These are phyloP conservation scores for Trichophyton benhamiae DNA, from an alignment of 2,329 filamentous ascomycete species.

Conservation along the genomic window DNA sequence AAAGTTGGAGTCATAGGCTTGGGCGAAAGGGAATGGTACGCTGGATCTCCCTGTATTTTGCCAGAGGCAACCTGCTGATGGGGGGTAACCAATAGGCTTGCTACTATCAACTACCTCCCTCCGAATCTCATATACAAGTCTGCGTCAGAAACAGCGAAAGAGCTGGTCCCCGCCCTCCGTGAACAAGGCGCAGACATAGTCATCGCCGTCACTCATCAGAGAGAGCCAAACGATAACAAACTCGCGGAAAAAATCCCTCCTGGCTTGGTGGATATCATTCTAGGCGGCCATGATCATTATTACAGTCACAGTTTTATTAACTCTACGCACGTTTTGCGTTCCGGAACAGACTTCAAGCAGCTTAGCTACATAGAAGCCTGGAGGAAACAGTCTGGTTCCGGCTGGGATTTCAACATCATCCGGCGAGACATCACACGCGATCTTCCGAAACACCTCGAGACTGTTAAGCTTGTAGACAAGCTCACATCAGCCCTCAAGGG, in stretches of 20 bases:
- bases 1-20: slow-evolving; percentile 77
- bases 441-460: slow-evolving; percentile 51
- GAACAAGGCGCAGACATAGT: slow-evolving; percentile 71
- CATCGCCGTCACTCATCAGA: slow-evolving; percentile 70
- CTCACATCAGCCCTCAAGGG: slow-evolving; percentile 61
- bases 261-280: slow-evolving; percentile 68
- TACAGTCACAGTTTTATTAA: slow-evolving; percentile 69
- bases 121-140: slow-evolving; percentile 73
- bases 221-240: slow-evolving; percentile 82
- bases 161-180: slow-evolving; percentile 60
- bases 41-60: not conserved
- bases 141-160: slow-evolving; percentile 60
- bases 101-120: slow-evolving; percentile 75
- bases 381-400: slow-evolving; percentile 37
- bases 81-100: slow-evolving; percentile 42
- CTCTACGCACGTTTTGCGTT: slow-evolving; percentile 71
- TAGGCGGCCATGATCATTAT: slow-evolving; percentile 84
- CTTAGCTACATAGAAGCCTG: slow-evolving; percentile 75
- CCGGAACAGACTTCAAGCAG: slow-evolving; percentile 85
- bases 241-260: slow-evolving; percentile 58
- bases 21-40: slow-evolving; percentile 68
- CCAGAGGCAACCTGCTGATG: not conserved
- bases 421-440: slow-evolving; percentile 60
- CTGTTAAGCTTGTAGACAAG: slow-evolving; percentile 51
- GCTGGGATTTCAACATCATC: slow-evolving; percentile 69